Evolutionary conservation across 2,329 filamentous ascomycete genomes (phyloP).

Genomic region (Didymella pomorum): DNA sequence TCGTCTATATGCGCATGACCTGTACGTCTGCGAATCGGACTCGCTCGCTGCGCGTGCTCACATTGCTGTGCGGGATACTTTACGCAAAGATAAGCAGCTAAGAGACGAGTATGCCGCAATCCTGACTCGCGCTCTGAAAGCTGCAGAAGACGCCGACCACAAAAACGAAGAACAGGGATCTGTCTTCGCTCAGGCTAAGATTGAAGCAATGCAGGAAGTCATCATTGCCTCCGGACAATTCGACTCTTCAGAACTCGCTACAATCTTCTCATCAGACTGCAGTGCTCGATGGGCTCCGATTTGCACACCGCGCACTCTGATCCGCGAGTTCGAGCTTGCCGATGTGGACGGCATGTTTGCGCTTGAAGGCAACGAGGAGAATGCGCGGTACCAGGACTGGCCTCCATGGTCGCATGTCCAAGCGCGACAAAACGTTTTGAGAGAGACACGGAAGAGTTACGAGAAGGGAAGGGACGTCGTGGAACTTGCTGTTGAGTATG

Average conservation of each 20-base stretch:
- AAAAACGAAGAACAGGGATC: not conserved
- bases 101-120: constrained; percentile 38
- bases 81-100: constrained; percentile 41
- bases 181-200: constrained; percentile 27
- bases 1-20: constrained; percentile 35
- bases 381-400: constrained; percentile 42
- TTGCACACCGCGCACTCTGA: constrained; percentile 30
- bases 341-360: constrained; percentile 35
- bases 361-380: constrained; percentile 36
- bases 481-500: constrained; percentile 42
- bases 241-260: constrained; percentile 22
- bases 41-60: constrained; percentile 49
- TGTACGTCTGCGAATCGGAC: constrained; percentile 45
- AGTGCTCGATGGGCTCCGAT: not conserved
- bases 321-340: constrained; percentile 38
- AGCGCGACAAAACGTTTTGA: constrained; percentile 29
- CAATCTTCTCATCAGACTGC: constrained; percentile 21
- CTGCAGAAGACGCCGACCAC: not conserved
- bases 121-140: not conserved
- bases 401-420: constrained; percentile 32
- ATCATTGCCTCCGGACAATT: constrained; percentile 25
- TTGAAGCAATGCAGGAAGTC: constrained; percentile 34
- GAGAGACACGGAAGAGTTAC: constrained; percentile 29
- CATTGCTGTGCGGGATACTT: constrained; percentile 48
- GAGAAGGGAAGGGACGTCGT: constrained; percentile 28